phyloP scores from a whole-genome alignment of 768 basidiomycete genomes.

The Boletus edulis region DNA sequence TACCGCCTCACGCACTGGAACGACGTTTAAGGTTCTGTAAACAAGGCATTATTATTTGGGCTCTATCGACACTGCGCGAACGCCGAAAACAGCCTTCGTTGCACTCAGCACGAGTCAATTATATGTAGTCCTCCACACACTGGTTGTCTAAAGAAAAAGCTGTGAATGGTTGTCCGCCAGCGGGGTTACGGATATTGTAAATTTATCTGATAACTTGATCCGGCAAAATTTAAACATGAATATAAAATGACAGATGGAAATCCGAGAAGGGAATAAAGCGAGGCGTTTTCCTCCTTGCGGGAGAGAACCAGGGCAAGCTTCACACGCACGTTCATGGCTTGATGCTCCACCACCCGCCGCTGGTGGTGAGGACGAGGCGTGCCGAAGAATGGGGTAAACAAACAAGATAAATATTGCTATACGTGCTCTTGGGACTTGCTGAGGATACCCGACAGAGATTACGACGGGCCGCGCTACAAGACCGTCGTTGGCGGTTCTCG shows the following conservation, averaged over 20 bases:
- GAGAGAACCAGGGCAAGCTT: constrained; percentile 19
- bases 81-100: too few relatives aligned
- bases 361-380: constrained; percentile 18
- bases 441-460: background rate
- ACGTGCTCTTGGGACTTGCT: too few relatives aligned
- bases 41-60: too few relatives aligned
- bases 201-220: constrained; percentile 7
- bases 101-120: too few relatives aligned
- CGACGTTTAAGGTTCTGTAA: too few relatives aligned
- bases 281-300: constrained; percentile 11
- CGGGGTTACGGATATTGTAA: background rate
- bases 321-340: constrained; percentile 24
- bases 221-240: background rate
- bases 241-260: constrained; percentile 7
- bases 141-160: too few relatives aligned
- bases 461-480: background rate
- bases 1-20: background rate
- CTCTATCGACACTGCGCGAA: too few relatives aligned
- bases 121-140: too few relatives aligned
- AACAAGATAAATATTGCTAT: background rate
- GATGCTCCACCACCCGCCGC: constrained; percentile 17
- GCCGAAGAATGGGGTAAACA: background rate
- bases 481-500: background rate
- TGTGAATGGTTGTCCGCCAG: background rate
- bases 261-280: constrained; percentile 8